phyloP scores from a whole-genome alignment of 148 eudicot species.

The Rhododendron simsii region DNA sequence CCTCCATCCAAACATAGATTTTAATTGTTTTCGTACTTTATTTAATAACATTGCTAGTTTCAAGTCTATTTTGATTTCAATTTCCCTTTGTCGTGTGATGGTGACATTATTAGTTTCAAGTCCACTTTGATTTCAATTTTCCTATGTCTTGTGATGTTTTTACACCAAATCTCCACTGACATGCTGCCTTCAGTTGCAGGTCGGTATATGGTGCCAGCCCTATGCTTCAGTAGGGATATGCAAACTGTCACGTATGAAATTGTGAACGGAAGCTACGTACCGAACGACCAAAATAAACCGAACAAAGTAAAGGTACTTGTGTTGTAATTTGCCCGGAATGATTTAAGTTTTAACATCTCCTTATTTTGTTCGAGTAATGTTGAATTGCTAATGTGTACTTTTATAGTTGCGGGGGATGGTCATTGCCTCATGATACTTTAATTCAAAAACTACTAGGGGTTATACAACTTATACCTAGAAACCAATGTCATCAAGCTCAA shows the following conservation, averaged over 20 bases:
- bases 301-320: slow-evolving; percentile 34
- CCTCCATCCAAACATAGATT: too few relatives aligned
- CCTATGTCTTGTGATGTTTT: background rate
- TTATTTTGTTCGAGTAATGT: background rate
- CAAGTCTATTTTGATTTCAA: background rate
- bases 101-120: background rate
- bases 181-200: slow-evolving; percentile 28
- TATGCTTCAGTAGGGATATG: slow-evolving; percentile 57
- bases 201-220: slow-evolving; percentile 25
- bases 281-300: slow-evolving; percentile 29
- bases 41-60: background rate
- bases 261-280: slow-evolving; percentile 61
- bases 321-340: background rate
- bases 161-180: background rate
- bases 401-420: background rate
- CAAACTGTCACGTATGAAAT: slow-evolving; percentile 57
- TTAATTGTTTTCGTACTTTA: background rate
- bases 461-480: too few relatives aligned
- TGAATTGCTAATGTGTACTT: slow-evolving; percentile 1
- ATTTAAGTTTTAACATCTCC: background rate
- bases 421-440: background rate
- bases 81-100: background rate
- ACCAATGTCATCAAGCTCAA: background rate
- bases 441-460: background rate
- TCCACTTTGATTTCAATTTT: background rate